Percentiles rank a stretch among this genome's conserved stretches.
phyloP scores from a whole-genome alignment of 768 basidiomycete genomes.

The Trametopsis cervina region DNA sequence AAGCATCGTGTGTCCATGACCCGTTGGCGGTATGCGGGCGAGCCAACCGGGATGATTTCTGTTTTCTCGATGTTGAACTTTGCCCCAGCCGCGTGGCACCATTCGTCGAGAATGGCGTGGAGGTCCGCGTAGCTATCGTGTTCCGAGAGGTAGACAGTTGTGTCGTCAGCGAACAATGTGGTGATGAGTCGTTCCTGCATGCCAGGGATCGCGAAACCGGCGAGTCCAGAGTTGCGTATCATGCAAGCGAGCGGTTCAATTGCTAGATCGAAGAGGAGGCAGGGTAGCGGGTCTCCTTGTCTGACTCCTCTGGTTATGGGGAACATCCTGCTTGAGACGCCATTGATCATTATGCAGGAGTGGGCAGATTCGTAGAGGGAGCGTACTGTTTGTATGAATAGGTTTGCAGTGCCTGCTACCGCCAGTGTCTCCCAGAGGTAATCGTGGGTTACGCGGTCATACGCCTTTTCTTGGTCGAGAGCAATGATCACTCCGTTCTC shows the following conservation, averaged over 20 bases:
- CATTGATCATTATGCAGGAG: conserved; percentile 15
- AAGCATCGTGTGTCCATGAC: background rate
- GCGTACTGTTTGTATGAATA: conserved; percentile 8
- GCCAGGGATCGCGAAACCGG: background rate
- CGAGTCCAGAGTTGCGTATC: background rate
- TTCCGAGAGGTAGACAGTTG: conserved; percentile 12
- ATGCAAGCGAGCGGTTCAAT: conserved; percentile 16
- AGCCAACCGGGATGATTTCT: conserved; percentile 18
- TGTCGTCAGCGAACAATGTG: conserved; percentile 24
- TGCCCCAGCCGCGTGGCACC: conserved; percentile 19
- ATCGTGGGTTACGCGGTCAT: conserved; percentile 16
- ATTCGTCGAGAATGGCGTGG: conserved; percentile 10
- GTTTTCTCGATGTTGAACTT: conserved; percentile 21
- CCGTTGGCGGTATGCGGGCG: background rate
- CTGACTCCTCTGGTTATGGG: conserved; percentile 14
- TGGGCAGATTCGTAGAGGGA: conserved; percentile 12
- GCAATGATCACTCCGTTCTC: conserved; percentile 14
- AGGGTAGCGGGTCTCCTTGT: conserved; percentile 20
- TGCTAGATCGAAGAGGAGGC: conserved; percentile 17
- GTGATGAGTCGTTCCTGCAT: conserved; percentile 9
- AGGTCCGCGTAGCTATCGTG: conserved; percentile 15
- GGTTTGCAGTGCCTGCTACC: conserved; percentile 4
- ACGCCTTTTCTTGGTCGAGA: conserved; percentile 20
- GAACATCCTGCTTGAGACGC: background rate
- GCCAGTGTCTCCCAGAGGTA: conserved; percentile 14